Conservation (phyloP, 2,329 filamentous ascomycete genomes). For the Camillea tinctor region DNA sequence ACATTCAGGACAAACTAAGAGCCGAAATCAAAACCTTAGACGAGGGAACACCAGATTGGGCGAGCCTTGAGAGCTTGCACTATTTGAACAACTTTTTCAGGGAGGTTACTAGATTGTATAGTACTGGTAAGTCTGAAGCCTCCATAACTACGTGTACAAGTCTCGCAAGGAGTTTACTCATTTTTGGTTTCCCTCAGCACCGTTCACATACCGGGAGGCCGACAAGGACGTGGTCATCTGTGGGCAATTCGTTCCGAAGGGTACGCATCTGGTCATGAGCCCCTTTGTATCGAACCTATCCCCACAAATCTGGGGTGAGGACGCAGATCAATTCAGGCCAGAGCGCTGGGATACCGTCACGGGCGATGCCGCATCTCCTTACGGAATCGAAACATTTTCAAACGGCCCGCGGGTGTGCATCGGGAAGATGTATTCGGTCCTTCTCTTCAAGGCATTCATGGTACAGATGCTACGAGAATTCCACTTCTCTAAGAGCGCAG, state of each 20-base stretch:
- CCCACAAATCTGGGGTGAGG: slow-evolving; percentile 8
- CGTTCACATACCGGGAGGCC: slow-evolving; percentile 13
- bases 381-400: slow-evolving; percentile 10
- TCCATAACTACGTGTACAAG: background rate
- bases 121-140: slow-evolving; percentile 5
- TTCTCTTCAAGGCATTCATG: slow-evolving; percentile 16
- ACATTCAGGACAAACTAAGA: slow-evolving; percentile 11
- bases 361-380: slow-evolving; percentile 8
- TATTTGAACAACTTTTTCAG: slow-evolving; percentile 15
- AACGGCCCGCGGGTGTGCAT: slow-evolving; percentile 15
- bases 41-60: slow-evolving; percentile 7
- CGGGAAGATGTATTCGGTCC: slow-evolving; percentile 14
- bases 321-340: slow-evolving; percentile 5
- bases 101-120: slow-evolving; percentile 11
- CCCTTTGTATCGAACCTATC: slow-evolving; percentile 13
- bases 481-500: slow-evolving; percentile 9
- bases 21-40: slow-evolving; percentile 6
- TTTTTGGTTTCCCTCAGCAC: slow-evolving; percentile 5
- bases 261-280: slow-evolving; percentile 14
- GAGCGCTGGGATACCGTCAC: slow-evolving; percentile 12
- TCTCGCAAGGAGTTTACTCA: background rate
- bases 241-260: slow-evolving; percentile 13
- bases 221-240: slow-evolving; percentile 12
- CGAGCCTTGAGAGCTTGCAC: slow-evolving; percentile 6
- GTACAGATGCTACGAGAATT: slow-evolving; percentile 12